Conservation (phyloP, 108 stramenopile genomes). For the Cyclotella baltica region DNA sequence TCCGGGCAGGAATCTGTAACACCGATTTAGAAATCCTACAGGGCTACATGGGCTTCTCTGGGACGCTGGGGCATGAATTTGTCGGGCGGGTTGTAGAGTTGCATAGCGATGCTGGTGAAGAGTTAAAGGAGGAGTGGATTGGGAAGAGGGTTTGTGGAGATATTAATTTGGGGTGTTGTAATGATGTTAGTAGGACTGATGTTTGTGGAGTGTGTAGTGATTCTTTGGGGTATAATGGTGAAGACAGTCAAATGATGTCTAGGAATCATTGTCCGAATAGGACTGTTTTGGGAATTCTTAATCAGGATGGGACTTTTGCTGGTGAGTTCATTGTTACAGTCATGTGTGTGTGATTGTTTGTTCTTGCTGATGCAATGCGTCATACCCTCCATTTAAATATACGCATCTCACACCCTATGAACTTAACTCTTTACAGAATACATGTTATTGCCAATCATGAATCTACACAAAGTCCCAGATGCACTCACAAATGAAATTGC, state of each 20-base stretch:
- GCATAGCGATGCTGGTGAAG: slow-evolving; percentile 23
- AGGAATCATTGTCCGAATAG: slow-evolving; percentile 83
- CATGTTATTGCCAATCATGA: slow-evolving; percentile 66
- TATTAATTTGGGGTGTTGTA: slow-evolving; percentile 74
- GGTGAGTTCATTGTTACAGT: not conserved
- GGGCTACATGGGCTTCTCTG: slow-evolving; percentile 83
- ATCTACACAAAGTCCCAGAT: slow-evolving; percentile 71
- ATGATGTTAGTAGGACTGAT: not conserved
- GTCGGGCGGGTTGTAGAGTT: slow-evolving; percentile 66
- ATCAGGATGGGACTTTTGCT: slow-evolving; percentile 76
- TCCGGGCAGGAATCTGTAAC: slow-evolving; percentile 82
- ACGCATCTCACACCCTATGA: not conserved
- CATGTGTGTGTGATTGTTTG: not conserved
- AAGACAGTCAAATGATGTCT: slow-evolving; percentile 37
- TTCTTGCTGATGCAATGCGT: not conserved
- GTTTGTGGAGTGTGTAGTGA: slow-evolving; percentile 61
- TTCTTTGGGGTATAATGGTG: slow-evolving; percentile 27
- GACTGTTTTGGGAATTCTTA: slow-evolving; percentile 77
- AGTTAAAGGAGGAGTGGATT: slow-evolving; percentile 44
- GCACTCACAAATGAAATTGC: slow-evolving; percentile 63
- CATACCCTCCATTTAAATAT: not conserved
- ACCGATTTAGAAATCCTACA: slow-evolving; percentile 83
- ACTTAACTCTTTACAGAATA: slow-evolving; percentile 44
- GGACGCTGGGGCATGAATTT: slow-evolving; percentile 82
- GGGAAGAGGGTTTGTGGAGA: slow-evolving; percentile 74